phyloP scores from a whole-genome alignment of 2,329 filamentous ascomycete genomes.

The Aureobasidium subglaciale region DNA sequence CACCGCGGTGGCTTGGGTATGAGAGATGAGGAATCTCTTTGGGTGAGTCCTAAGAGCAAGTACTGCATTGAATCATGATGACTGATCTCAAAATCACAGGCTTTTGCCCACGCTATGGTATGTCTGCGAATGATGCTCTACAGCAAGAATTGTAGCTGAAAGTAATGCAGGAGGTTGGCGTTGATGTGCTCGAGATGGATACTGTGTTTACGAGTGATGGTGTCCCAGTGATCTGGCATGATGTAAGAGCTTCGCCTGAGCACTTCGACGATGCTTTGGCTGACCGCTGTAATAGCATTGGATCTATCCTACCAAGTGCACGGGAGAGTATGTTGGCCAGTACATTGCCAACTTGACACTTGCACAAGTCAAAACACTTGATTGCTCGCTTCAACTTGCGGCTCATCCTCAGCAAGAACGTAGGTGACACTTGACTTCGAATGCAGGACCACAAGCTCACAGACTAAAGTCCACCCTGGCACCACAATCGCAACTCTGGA shows the following conservation, averaged over 20 bases:
- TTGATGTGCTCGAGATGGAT: conserved; percentile 4
- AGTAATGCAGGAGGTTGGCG: background rate
- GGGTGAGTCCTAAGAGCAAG: background rate
- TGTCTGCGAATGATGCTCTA: background rate
- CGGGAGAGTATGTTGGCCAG: background rate
- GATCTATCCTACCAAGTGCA: background rate
- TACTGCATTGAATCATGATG: background rate
- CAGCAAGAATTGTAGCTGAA: background rate
- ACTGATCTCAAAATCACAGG: background rate
- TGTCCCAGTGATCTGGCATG: background rate
- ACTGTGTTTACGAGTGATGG: background rate
- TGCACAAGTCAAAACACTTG: background rate
- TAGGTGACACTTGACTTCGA: background rate
- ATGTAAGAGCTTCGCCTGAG: background rate
- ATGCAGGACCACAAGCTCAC: background rate
- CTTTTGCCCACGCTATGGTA: background rate
- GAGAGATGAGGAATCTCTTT: background rate
- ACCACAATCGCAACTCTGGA: background rate
- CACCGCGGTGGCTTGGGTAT: background rate
- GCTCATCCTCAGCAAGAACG: conserved; percentile 2
- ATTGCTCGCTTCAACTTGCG: background rate
- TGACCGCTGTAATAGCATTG: background rate
- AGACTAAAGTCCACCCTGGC: background rate
- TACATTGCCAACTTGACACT: conserved; percentile 5
- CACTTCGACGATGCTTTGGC: background rate